These are phyloP conservation scores for Candida tetrigidarum DNA, from an alignment of 1,139 yeast genomes.

Conservation along the genomic window DNA sequence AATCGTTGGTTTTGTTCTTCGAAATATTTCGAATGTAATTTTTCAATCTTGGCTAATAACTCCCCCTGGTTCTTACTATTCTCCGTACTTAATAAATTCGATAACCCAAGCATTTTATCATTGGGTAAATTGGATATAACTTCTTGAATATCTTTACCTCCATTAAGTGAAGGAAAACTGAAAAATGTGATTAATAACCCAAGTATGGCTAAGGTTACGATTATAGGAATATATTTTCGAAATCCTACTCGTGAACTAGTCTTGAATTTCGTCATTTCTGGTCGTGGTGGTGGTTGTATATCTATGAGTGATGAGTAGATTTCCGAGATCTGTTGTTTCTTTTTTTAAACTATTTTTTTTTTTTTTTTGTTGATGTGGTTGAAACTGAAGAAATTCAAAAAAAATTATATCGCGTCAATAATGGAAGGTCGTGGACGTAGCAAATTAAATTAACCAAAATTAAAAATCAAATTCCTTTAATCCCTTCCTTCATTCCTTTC, in stretches of 20 bases:
- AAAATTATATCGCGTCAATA: too few species aligned
- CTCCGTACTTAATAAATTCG: constrained; percentile 37
- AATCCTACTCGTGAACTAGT: constrained; percentile 1
- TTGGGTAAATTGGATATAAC: constrained; percentile 40
- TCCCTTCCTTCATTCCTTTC: background rate
- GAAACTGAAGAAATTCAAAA: too few species aligned
- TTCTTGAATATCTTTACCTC: constrained; percentile 36
- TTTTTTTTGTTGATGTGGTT: background rate
- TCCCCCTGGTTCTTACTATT: constrained; percentile 45
- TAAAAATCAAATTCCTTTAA: background rate
- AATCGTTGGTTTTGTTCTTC: constrained; percentile 42
- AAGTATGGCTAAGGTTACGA: constrained; percentile 7
- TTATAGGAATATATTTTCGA: constrained; percentile 3
- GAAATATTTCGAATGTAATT: constrained; percentile 32
- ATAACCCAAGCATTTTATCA: constrained; percentile 39
- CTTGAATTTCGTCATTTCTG: constrained; percentile 10
- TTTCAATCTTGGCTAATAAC: constrained; percentile 37
- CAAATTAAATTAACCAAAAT: background rate
- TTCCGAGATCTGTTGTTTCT: background rate
- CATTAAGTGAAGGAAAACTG: constrained; percentile 12
- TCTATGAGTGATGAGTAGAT: background rate
- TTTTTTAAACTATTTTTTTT: constrained; percentile 1
- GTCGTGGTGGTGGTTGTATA: background rate
- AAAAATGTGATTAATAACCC: constrained; percentile 8
- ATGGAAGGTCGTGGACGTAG: background rate